Evolutionary conservation across 306 rosid species (phyloP).

Genomic region (Inga laurina): DNA sequence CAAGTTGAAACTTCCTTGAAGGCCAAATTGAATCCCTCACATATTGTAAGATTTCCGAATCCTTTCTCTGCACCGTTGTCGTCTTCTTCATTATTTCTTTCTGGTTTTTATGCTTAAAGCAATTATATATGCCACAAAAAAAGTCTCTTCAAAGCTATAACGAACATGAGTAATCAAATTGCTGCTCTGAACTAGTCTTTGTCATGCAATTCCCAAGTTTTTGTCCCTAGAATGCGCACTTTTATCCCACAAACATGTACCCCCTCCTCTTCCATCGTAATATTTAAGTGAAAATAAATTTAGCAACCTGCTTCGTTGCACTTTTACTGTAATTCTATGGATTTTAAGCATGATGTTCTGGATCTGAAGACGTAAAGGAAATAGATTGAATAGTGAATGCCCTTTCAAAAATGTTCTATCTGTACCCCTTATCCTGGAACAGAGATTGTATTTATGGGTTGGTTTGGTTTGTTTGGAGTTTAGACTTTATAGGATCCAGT

Average conservation of each 20-base stretch:
- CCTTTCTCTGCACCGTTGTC: background rate
- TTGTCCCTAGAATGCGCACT: background rate
- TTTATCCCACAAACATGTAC: background rate
- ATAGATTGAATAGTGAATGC: background rate
- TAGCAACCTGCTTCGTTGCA: background rate
- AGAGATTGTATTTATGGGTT: background rate
- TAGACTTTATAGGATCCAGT: background rate
- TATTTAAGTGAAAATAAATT: background rate
- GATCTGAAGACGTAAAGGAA: background rate
- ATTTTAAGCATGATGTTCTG: background rate
- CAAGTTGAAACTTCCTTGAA: slow-evolving; percentile 80
- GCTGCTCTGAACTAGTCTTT: background rate
- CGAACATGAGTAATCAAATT: background rate
- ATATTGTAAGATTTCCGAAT: slow-evolving; percentile 58
- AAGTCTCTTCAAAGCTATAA: background rate
- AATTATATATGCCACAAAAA: background rate
- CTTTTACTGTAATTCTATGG: background rate
- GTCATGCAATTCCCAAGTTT: background rate
- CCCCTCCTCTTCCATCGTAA: background rate
- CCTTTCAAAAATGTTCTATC: background rate
- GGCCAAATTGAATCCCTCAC: slow-evolving; percentile 73
- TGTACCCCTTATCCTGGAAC: background rate
- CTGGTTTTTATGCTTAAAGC: background rate
- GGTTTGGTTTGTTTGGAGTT: background rate
- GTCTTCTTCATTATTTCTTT: background rate